These are phyloP conservation scores for Vigna angularis DNA, from an alignment of 306 rosid genomes.

Conservation along the genomic window DNA sequence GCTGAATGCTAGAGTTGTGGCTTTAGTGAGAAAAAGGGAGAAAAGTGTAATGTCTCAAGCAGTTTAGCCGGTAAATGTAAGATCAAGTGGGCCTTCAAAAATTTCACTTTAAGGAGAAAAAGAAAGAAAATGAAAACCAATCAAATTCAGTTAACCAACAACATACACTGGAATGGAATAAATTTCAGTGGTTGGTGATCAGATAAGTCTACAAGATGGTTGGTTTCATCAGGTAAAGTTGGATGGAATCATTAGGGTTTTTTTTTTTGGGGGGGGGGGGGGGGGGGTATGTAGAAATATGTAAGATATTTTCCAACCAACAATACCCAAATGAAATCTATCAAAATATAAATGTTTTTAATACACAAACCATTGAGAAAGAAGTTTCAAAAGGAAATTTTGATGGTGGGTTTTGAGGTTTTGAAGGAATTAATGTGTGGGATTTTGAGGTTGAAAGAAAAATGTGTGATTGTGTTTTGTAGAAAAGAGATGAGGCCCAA, in stretches of 20 bases:
- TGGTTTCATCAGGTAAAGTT: slow-evolving; percentile 37
- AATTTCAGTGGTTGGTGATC: slow-evolving; percentile 40
- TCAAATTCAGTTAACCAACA: slow-evolving; percentile 29
- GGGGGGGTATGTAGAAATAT: background rate
- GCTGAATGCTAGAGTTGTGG: slow-evolving; percentile 30
- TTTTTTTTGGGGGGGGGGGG: too few species aligned
- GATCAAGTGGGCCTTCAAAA: slow-evolving; percentile 23
- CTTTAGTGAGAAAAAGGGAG: slow-evolving; percentile 3
- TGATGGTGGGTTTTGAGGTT: background rate
- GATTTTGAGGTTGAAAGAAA: background rate
- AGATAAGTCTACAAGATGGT: slow-evolving; percentile 14
- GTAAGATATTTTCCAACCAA: background rate
- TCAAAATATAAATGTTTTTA: too few species aligned
- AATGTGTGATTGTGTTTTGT: background rate
- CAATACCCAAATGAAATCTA: background rate
- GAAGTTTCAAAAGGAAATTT: background rate
- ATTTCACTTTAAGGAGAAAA: slow-evolving; percentile 25
- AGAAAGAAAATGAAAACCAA: slow-evolving; percentile 18
- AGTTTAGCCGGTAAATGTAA: slow-evolving; percentile 16
- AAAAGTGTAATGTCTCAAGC: slow-evolving; percentile 20
- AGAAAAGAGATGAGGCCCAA: slow-evolving; percentile 46
- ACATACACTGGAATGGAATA: slow-evolving; percentile 37
- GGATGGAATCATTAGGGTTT: slow-evolving; percentile 29
- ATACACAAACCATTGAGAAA: too few species aligned
- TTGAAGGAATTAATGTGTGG: background rate